Conservation (phyloP, 75 land plant genomes). For the Ceratopteris richardii region DNA sequence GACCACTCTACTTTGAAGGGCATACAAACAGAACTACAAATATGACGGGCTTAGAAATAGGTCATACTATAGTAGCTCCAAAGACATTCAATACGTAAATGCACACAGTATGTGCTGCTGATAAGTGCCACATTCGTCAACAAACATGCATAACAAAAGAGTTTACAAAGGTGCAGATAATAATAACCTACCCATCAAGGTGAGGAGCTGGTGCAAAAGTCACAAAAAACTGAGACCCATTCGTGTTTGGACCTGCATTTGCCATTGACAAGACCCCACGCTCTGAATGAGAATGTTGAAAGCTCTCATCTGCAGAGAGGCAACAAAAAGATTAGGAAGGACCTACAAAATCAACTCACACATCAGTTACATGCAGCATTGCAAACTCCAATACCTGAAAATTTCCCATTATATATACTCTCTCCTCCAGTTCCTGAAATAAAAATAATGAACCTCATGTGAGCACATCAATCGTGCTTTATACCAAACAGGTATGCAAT, state of each 20-base stretch:
- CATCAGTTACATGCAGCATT: neutral
- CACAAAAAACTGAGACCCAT: constrained; percentile 85
- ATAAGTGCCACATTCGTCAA: no score
- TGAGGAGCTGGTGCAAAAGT: constrained; percentile 68
- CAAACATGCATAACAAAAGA: no score
- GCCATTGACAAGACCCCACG: constrained; percentile 89
- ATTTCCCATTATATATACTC: constrained; percentile 89
- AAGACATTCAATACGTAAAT: no score
- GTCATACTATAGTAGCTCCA: no score
- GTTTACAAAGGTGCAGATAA: no score
- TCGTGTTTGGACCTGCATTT: constrained; percentile 62
- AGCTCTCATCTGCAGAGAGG: constrained; percentile 61
- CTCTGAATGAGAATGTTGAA: constrained; percentile 55
- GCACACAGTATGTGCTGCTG: no score
- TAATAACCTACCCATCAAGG: constrained; percentile 79
- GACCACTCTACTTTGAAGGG: neutral
- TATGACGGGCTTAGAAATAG: no score
- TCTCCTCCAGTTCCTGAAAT: constrained; percentile 89
- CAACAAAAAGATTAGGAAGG: neutral
- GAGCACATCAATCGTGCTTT: neutral
- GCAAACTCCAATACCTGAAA: constrained; percentile 44
- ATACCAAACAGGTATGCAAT: neutral
- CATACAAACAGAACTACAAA: neutral
- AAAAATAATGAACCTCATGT: neutral
- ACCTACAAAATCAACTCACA: neutral